These are phyloP conservation scores for Hippophae rhamnoides DNA, from an alignment of 306 rosid species.

Conservation along the genomic window DNA sequence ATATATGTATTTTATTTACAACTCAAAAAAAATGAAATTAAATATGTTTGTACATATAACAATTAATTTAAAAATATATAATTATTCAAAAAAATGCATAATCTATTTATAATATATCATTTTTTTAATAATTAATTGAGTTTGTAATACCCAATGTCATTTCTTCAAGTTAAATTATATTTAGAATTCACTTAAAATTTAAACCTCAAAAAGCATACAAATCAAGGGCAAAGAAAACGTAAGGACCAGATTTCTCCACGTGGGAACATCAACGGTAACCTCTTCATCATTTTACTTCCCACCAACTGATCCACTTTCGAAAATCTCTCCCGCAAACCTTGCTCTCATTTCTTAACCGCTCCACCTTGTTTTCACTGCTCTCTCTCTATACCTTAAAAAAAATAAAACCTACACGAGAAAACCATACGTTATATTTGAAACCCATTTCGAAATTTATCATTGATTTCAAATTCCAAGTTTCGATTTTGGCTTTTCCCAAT, in stretches of 20 bases:
- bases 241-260: constrained; percentile 17
- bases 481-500: constrained; percentile 9
- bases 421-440: constrained; percentile 19
- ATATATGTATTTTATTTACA: too few relatives aligned
- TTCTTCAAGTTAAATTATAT: too few relatives aligned
- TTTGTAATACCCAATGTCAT: too few relatives aligned
- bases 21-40: too few relatives aligned
- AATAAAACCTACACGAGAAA: constrained; percentile 10
- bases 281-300: constrained; percentile 22
- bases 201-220: constrained; percentile 6
- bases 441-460: constrained; percentile 29
- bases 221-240: constrained; percentile 12
- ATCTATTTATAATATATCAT: too few relatives aligned
- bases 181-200: neutral
- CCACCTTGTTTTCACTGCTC: constrained; percentile 29
- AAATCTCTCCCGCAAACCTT: constrained; percentile 45
- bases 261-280: constrained; percentile 38
- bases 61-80: too few relatives aligned
- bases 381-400: constrained; percentile 9
- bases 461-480: constrained; percentile 10
- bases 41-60: too few relatives aligned
- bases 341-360: constrained; percentile 61
- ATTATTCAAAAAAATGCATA: too few relatives aligned
- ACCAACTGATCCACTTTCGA: constrained; percentile 58
- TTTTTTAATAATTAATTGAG: too few relatives aligned